Evolutionary conservation across 2,329 filamentous ascomycete genomes (phyloP).

Genomic region (Aureobasidium subglaciale): DNA sequence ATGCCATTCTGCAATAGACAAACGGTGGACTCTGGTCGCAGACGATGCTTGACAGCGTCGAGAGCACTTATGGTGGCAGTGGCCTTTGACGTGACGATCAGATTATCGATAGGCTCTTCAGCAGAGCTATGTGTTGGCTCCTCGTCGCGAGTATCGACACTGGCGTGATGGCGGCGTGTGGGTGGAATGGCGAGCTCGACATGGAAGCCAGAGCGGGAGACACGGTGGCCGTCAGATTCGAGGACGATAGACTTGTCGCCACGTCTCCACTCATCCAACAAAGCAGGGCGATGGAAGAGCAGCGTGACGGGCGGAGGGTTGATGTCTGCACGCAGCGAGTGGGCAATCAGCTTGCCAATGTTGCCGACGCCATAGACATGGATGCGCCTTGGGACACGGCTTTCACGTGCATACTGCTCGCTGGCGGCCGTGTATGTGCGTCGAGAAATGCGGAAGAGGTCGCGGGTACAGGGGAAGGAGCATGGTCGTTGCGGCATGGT

Average conservation of each 20-base stretch:
- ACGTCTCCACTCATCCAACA: conserved; percentile 42
- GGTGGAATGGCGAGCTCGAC: conserved; percentile 35
- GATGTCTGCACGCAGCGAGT: conserved; percentile 56
- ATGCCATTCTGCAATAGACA: conserved; percentile 76
- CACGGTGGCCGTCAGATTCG: conserved; percentile 36
- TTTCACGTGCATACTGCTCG: conserved; percentile 24
- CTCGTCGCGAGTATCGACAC: background rate
- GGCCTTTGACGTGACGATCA: conserved; percentile 75
- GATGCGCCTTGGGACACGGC: conserved; percentile 45
- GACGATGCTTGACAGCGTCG: conserved; percentile 55
- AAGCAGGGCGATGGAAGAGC: conserved; percentile 56
- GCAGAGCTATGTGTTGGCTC: background rate
- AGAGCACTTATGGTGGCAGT: conserved; percentile 60
- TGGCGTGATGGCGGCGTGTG: background rate
- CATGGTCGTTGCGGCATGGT: conserved; percentile 1
- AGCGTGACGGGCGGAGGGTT: conserved; percentile 68
- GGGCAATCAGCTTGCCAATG: conserved; percentile 71
- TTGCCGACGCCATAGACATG: conserved; percentile 77
- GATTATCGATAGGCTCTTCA: conserved; percentile 54
- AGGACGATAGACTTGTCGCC: conserved; percentile 41
- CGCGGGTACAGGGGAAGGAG: background rate
- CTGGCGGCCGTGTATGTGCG: conserved; percentile 16
- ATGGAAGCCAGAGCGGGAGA: conserved; percentile 36
- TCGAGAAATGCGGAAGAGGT: background rate
- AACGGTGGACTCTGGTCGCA: conserved; percentile 63